phyloP scores from a whole-genome alignment of 1,284 basidiomycete species.

The Leccinum huronense region DNA sequence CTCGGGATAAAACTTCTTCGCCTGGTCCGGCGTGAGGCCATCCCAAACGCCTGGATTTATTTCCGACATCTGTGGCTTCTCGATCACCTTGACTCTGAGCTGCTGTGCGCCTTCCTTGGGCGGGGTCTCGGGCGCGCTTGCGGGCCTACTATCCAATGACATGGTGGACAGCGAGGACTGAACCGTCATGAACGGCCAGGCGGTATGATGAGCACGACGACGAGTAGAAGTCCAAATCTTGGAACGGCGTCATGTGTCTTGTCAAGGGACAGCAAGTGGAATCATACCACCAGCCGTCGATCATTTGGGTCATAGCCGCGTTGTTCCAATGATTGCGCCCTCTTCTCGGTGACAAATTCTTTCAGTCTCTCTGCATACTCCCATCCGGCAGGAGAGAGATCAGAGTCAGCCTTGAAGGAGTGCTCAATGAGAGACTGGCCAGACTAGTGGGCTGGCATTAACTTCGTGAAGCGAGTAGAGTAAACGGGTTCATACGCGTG shows the following conservation, averaged over 20 bases:
- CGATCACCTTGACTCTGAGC: conserved; percentile 76
- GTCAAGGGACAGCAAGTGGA: conserved; percentile 1
- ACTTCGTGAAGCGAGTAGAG: background rate
- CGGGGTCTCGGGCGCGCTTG: background rate
- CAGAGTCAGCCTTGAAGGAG: conserved; percentile 98
- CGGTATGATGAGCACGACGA: conserved; percentile 89
- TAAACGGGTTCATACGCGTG: conserved; percentile 57
- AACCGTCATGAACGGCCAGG: conserved; percentile 83
- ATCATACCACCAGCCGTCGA: conserved; percentile 71
- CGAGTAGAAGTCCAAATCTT: conserved; percentile 98
- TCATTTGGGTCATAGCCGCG: conserved; percentile 63
- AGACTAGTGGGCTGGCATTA: conserved; percentile 45
- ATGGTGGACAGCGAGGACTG: conserved; percentile 14
- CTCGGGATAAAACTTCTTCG: conserved; percentile 86
- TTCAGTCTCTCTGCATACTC: conserved; percentile 89
- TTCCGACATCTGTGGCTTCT: conserved; percentile 95
- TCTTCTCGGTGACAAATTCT: conserved; percentile 79
- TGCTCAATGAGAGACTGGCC: conserved; percentile 97
- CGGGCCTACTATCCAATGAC: conserved; percentile 10
- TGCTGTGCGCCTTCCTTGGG: conserved; percentile 23
- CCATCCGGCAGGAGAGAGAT: conserved; percentile 92
- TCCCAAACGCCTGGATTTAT: conserved; percentile 98
- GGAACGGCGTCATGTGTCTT: background rate
- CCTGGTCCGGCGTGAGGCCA: conserved; percentile 88
- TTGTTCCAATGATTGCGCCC: conserved; percentile 67